Evolutionary conservation across 2,329 filamentous ascomycete genomes (phyloP).

Genomic region (Trichoderma sp.): DNA sequence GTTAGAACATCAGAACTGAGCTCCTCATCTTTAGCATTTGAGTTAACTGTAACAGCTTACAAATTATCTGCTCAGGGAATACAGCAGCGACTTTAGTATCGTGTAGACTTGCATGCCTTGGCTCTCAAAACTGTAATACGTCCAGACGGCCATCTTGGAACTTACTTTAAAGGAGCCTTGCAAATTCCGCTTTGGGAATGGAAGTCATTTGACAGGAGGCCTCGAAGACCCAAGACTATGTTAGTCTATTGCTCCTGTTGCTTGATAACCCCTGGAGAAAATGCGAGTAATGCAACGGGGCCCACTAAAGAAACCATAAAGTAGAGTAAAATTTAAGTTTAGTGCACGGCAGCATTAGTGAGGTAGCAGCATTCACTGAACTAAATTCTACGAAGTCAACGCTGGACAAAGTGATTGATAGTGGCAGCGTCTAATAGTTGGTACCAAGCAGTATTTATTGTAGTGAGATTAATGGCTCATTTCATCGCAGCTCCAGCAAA

Average conservation of each 20-base stretch:
- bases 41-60: not conserved
- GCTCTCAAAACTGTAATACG: not conserved
- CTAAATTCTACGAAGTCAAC: not conserved
- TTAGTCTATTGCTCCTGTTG: not conserved
- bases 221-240: not conserved
- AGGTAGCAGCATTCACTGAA: not conserved
- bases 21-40: not conserved
- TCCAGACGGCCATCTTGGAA: not conserved
- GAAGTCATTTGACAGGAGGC: not conserved
- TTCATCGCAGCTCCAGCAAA: not conserved
- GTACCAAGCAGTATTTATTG: not conserved
- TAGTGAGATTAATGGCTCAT: not conserved
- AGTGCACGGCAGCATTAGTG: not conserved
- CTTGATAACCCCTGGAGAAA: not conserved
- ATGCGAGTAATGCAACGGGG: not conserved
- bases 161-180: not conserved
- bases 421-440: not conserved
- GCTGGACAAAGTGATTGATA: not conserved
- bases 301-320: constrained; percentile 19
- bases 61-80: not conserved
- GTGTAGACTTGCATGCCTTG: not conserved
- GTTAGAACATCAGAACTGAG: not conserved
- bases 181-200: not conserved
- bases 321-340: constrained; percentile 24
- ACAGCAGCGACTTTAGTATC: not conserved